These are phyloP conservation scores for Amanita phalloides DNA, from an alignment of 768 basidiomycete genomes.

Conservation along the genomic window DNA sequence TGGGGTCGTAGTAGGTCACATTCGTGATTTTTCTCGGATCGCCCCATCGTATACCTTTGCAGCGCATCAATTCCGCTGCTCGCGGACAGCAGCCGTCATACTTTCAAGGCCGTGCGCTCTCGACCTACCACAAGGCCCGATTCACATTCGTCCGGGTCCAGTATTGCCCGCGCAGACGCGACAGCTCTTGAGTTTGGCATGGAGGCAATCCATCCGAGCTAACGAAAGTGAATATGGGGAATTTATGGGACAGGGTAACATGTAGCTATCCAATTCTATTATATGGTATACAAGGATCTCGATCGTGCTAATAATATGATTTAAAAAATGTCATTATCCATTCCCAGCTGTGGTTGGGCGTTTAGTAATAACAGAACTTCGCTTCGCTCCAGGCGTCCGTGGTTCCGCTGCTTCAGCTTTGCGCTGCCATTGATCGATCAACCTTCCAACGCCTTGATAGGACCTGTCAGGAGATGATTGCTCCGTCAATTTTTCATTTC, in stretches of 20 bases:
- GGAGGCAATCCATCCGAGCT: background rate
- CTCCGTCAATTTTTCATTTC: slow-evolving; percentile 11
- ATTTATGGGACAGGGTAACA: too few relatives aligned
- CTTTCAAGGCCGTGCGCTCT: slow-evolving; percentile 19
- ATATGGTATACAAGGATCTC: slow-evolving; percentile 6
- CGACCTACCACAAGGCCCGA: slow-evolving; percentile 48
- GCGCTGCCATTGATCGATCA: slow-evolving; percentile 85
- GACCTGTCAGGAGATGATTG: slow-evolving; percentile 66
- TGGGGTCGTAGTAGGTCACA: background rate
- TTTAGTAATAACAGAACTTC: slow-evolving; percentile 27
- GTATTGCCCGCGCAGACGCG: slow-evolving; percentile 57
- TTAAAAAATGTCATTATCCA: slow-evolving; percentile 1
- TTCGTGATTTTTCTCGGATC: background rate
- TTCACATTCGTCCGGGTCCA: slow-evolving; percentile 47
- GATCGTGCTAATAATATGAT: background rate
- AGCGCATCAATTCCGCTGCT: slow-evolving; percentile 9
- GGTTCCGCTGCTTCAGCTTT: slow-evolving; percentile 48
- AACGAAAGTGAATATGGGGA: too few relatives aligned
- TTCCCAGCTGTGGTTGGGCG: slow-evolving; percentile 23
- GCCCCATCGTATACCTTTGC: background rate
- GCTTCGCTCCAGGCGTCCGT: slow-evolving; percentile 21
- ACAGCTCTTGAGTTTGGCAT: slow-evolving; percentile 46
- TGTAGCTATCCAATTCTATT: background rate
- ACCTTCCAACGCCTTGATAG: slow-evolving; percentile 73
- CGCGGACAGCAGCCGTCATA: slow-evolving; percentile 11